Evolutionary conservation across 2,329 filamentous ascomycete genomes (phyloP).

Genomic region (Rutstroemia sp.): DNA sequence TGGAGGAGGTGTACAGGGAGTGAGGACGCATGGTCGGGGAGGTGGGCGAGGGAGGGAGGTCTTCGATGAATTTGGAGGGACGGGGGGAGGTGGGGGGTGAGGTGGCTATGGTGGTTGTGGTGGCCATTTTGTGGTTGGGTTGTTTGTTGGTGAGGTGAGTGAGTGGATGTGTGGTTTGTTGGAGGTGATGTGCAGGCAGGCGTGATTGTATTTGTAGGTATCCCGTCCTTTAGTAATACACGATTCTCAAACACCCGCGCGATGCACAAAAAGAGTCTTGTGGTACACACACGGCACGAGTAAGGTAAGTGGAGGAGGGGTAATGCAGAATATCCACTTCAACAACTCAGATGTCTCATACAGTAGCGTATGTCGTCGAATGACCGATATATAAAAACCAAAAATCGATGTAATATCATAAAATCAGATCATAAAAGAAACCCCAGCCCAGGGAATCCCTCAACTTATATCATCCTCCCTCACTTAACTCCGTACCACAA

Average conservation of each 20-base stretch:
- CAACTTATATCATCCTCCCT: too few species aligned
- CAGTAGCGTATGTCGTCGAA: not conserved
- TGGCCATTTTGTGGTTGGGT: not conserved
- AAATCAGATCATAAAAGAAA: too few species aligned
- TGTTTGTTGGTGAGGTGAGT: not conserved
- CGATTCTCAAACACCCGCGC: not conserved
- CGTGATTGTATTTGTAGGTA: too few species aligned
- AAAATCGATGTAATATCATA: too few species aligned
- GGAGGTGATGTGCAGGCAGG: too few species aligned
- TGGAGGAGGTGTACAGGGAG: not conserved
- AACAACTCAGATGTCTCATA: too few species aligned
- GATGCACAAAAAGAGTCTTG: not conserved
- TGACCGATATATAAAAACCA: too few species aligned
- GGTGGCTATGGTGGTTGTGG: not conserved
- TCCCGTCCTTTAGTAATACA: not conserved
- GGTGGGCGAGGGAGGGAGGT: constrained; percentile 7
- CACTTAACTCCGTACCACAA: not conserved
- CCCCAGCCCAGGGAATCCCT: too few species aligned
- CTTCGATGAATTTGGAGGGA: constrained; percentile 13
- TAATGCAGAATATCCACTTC: not conserved
- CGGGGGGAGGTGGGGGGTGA: not conserved
- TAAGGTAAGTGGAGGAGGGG: not conserved
- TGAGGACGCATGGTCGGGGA: not conserved
- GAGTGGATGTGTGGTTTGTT: not conserved
- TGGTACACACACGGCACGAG: too few species aligned